These are phyloP conservation scores for Pythium rishiriense DNA, from an alignment of 352 stramenopile genomes.

Conservation along the genomic window DNA sequence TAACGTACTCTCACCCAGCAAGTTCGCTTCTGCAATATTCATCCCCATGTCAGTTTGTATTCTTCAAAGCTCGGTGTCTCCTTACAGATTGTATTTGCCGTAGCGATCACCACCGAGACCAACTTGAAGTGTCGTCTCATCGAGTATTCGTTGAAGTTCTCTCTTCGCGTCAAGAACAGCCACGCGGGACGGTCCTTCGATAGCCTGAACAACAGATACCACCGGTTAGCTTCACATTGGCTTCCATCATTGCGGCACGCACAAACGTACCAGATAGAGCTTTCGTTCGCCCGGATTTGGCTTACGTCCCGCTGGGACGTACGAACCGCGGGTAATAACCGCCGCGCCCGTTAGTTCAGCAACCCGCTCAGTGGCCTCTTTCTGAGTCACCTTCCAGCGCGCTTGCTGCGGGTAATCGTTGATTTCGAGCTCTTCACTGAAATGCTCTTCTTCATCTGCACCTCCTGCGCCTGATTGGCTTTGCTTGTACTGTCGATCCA, in stretches of 20 bases:
- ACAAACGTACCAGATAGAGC: conserved; percentile 79
- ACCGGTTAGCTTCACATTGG: neutral
- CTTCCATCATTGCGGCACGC: neutral
- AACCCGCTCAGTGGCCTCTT: conserved; percentile 85
- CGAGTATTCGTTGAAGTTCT: conserved; percentile 86
- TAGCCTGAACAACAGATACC: conserved; percentile 45
- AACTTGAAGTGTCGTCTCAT: conserved; percentile 89
- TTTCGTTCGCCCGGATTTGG: conserved; percentile 84
- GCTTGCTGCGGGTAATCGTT: conserved; percentile 94
- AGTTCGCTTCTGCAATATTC: conserved; percentile 1
- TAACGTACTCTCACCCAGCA: no score
- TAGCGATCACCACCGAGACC: conserved; percentile 85
- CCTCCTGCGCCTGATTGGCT: conserved; percentile 36
- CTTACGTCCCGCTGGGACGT: conserved; percentile 82
- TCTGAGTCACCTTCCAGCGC: conserved; percentile 86
- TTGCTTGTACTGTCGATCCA: conserved; percentile 79
- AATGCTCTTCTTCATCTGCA: conserved; percentile 59
- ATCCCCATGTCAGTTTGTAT: conserved; percentile 24
- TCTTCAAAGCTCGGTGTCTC: conserved; percentile 1
- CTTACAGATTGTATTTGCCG: conserved; percentile 89
- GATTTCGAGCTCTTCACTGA: conserved; percentile 91
- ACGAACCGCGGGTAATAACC: conserved; percentile 90
- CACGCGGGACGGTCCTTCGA: conserved; percentile 70
- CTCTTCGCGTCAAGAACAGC: conserved; percentile 76
- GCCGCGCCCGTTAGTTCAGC: conserved; percentile 87